Percentiles rank a stretch among this genome's conserved stretches.
phyloP scores from a whole-genome alignment of 2,329 filamentous ascomycete genomes.

The Neonectria faginata region DNA sequence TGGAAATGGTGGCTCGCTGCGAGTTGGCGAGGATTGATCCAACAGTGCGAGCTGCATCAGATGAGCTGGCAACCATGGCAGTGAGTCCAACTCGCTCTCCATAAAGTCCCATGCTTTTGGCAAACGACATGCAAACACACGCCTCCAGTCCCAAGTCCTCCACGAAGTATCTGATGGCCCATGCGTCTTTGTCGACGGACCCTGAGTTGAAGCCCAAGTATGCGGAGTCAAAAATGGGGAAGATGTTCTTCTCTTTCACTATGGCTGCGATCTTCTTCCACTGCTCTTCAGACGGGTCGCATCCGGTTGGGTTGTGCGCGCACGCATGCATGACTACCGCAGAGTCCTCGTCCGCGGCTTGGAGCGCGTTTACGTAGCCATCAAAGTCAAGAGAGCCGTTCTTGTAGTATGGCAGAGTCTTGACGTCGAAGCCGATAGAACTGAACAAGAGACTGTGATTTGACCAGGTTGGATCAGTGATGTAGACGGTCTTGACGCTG shows the following conservation, averaged over 20 bases:
- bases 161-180: slow-evolving; percentile 38
- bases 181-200: slow-evolving; percentile 41
- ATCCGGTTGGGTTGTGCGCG: slow-evolving; percentile 58
- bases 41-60: slow-evolving; percentile 34
- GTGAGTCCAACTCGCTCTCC: slow-evolving; percentile 52
- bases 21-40: slow-evolving; percentile 47
- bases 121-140: slow-evolving; percentile 69
- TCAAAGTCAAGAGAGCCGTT: slow-evolving; percentile 49
- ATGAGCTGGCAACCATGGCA: slow-evolving; percentile 42
- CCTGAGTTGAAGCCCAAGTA: slow-evolving; percentile 44
- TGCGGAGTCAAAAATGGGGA: slow-evolving; percentile 40
- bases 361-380: slow-evolving; percentile 44
- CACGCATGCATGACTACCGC: slow-evolving; percentile 55
- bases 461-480: slow-evolving; percentile 56
- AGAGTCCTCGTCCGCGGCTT: slow-evolving; percentile 40
- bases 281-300: slow-evolving; percentile 47
- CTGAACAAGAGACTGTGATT: slow-evolving; percentile 55
- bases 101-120: slow-evolving; percentile 67
- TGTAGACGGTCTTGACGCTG: slow-evolving; percentile 48
- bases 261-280: slow-evolving; percentile 42
- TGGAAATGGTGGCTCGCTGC: slow-evolving; percentile 50
- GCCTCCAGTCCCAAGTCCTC: slow-evolving; percentile 58
- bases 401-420: slow-evolving; percentile 52
- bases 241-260: slow-evolving; percentile 29
- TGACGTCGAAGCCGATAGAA: slow-evolving; percentile 49